phyloP scores from a whole-genome alignment of 2,329 filamentous ascomycete species.

The Paracoccidioides lutzii region DNA sequence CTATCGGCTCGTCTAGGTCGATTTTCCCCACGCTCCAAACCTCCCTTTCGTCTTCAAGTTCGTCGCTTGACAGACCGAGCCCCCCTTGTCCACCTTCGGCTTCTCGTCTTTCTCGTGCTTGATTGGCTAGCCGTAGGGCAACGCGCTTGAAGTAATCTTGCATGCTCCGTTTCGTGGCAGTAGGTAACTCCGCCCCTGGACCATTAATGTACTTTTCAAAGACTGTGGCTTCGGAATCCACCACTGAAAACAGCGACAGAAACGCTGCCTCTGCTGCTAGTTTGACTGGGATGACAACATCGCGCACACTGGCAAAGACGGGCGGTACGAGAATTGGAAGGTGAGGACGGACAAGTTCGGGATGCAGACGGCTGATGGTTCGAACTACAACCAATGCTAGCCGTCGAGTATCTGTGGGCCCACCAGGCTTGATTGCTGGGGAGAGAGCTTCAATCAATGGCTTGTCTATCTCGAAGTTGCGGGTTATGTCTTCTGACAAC shows the following conservation, averaged over 20 bases:
- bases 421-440: constrained; percentile 61
- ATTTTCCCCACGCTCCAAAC: constrained; percentile 91
- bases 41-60: constrained; percentile 87
- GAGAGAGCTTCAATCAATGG: constrained; percentile 68
- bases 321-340: constrained; percentile 66
- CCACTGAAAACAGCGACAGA: constrained; percentile 77
- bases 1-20: constrained; percentile 50
- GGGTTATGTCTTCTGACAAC: constrained; percentile 46
- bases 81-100: constrained; percentile 83
- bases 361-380: constrained; percentile 66
- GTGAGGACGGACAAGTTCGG: constrained; percentile 70
- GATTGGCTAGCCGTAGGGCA: constrained; percentile 66
- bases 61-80: constrained; percentile 75
- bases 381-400: constrained; percentile 77
- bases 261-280: constrained; percentile 90
- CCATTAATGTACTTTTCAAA: constrained; percentile 84
- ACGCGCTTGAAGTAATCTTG: constrained; percentile 95
- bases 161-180: constrained; percentile 76
- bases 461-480: constrained; percentile 62
- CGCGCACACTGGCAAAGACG: constrained; percentile 80
- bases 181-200: constrained; percentile 50
- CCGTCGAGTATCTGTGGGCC: constrained; percentile 68
- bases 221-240: constrained; percentile 69
- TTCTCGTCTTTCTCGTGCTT: constrained; percentile 78
- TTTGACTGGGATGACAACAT: constrained; percentile 88